Percentiles rank a stretch among this genome's conserved stretches.
These are phyloP conservation scores for Phytopythium montanum DNA, from an alignment of 352 stramenopile genomes.

Conservation along the genomic window DNA sequence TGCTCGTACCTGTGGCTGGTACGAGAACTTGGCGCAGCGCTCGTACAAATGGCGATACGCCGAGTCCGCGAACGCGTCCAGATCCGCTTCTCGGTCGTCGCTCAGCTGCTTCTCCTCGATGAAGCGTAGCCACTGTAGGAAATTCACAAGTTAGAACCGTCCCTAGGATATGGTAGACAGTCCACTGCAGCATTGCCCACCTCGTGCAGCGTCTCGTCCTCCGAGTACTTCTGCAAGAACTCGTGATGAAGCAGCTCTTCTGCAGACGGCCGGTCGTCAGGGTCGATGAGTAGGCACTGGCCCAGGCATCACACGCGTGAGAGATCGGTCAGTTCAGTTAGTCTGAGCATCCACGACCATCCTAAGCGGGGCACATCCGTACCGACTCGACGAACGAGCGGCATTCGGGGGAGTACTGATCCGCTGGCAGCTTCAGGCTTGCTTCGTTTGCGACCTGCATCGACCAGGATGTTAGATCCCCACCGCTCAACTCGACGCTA, in stretches of 20 bases:
- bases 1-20: slow-evolving; percentile 61
- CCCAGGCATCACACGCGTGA: background rate
- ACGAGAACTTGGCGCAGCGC: slow-evolving; percentile 69
- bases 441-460: slow-evolving; percentile 75
- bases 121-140: slow-evolving; percentile 55
- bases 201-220: slow-evolving; percentile 62
- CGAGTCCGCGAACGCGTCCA: slow-evolving; percentile 66
- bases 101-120: slow-evolving; percentile 52
- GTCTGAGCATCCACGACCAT: background rate
- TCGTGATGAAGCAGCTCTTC: slow-evolving; percentile 61
- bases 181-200: slow-evolving; percentile 25
- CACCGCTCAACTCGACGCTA: background rate
- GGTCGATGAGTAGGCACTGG: slow-evolving; percentile 68
- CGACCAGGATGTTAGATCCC: background rate
- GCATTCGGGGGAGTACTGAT: slow-evolving; percentile 65
- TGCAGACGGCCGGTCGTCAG: slow-evolving; percentile 55
- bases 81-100: slow-evolving; percentile 51
- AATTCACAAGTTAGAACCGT: slow-evolving; percentile 4
- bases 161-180: slow-evolving; percentile 18
- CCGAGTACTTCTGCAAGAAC: slow-evolving; percentile 66
- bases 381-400: slow-evolving; percentile 54
- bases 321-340: background rate
- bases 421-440: slow-evolving; percentile 55
- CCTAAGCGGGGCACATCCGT: slow-evolving; percentile 25
- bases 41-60: slow-evolving; percentile 81